Evolutionary conservation across 768 basidiomycete genomes (phyloP), one percentile per base, ranked within the genome.

Genomic region (Amanita molliuscula): DNA sequence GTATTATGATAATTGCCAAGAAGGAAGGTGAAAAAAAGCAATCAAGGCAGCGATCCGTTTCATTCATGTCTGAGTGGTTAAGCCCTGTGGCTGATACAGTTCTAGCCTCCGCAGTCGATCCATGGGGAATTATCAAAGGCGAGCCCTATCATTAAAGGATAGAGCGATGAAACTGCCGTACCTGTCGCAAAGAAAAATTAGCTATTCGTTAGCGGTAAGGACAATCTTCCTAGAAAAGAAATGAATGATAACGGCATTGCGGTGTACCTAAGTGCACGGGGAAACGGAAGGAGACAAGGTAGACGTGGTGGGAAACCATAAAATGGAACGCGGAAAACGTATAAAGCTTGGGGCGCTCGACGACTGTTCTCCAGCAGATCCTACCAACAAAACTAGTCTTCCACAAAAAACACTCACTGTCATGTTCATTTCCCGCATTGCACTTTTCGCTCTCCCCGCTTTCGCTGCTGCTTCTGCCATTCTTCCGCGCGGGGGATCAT

Each of bases 371-470:
- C 26, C 29, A 5, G n/a, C 33, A 29, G 20, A 7, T 16, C 28
- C 20, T 23, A 2, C 26, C 21, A 33, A 11, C 25, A 6, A 21
- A 23, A 13, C 41, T 3, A 25, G 13, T 23, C 25, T 45, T 18
- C 41, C 20, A 42, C 26, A 44, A 4, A 13, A 11, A 45, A 29
- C 20, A 29, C 44, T 45, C n/a, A 31, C 28, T 10, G 35, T 3
- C 26, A 48, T 48, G 47, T 13, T n/a, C 37, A 3, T 31, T 20
- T 38, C 47, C 20, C 47, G 25, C 18, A 28, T 40, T 25, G 37
- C 26, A 20, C 47, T 48, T 25, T 41, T 41, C 47, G 38, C 16
- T 18, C 47, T 48, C 37, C 47, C 47, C 15, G 47, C 37, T 40
- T 9, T 48, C 16, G 47, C 47, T 18, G 37, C 37, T 7, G 38